Base-by-base conservation (phyloP, 2,329 filamentous ascomycete species). In the Diaporthe destruens region DNA sequence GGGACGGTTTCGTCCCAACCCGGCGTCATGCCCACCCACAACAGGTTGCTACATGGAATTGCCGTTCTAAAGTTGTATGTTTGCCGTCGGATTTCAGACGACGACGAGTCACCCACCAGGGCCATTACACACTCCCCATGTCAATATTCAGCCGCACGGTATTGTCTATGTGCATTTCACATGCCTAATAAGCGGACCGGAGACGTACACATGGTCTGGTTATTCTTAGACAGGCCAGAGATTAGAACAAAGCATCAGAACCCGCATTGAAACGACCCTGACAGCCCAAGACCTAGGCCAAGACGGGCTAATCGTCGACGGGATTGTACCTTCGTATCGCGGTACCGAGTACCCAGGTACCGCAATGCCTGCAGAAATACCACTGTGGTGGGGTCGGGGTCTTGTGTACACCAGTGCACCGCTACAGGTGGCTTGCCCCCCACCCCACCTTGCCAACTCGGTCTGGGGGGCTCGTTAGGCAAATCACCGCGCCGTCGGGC, bases 401-500 rank as follows among this genome's bases (percentile, higher is more conserved):
- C 44, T 47, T 65, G 44, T 65, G 59, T 65, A 29, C 59, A 63
- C 39, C 57, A 63, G 39, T 34, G 20, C 36, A 34, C 55, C 55
- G 39, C 6, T 42, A 16, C 18, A 42, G 59, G 59, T 44, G 59
- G 44, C 44, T 51, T 51, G 47, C 44, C 44, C 61, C 47, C 61
- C 47, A 39, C 39, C 61, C 61, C 61, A 51, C 61, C 61, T 47
- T 65, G 61, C 44, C 61, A 44, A 65, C 44, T 65, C 61, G 61
- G 61, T 65, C 61, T 65, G 44, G 59, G 61, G 51, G 61, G 61
- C 61, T 65, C 61, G 61, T 65, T 65, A 51, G 44, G 61, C 61
- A 65, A 65, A 65, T 65, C 61, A 66, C 61, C 47, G 61, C n/a
- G 61, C 61, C 61, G 61, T 66, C 61, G 61, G 61, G 61, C 39